A percentile compares a stretch with the other conserved stretches of the same genome.
Conservation (phyloP, 495 filamentous ascomycete genomes). For the Cercophora newfieldiana region DNA sequence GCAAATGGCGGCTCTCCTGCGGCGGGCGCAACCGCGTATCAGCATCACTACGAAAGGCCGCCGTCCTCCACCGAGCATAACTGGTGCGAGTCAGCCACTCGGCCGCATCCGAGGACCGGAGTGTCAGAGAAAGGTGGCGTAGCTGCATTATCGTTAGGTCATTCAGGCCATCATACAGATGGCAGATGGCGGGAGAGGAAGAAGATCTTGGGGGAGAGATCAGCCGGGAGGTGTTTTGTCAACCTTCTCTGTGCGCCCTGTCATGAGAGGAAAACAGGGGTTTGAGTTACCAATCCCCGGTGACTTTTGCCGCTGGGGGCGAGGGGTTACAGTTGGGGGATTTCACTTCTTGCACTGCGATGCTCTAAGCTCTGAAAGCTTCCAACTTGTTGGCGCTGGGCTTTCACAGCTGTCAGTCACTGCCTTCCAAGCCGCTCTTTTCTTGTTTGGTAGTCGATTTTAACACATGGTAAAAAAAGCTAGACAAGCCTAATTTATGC, state of each 20-base stretch:
- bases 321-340: background rate
- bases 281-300: background rate
- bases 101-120: slow-evolving; percentile 9
- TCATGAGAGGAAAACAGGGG: background rate
- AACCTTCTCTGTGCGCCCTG: background rate
- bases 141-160: slow-evolving; percentile 21
- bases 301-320: background rate
- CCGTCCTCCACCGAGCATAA: slow-evolving; percentile 4
- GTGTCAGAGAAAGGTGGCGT: slow-evolving; percentile 12
- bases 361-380: background rate
- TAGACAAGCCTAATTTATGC: slow-evolving; percentile 8
- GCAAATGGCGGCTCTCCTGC: background rate
- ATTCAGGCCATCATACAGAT: slow-evolving; percentile 12
- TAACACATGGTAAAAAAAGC: slow-evolving; percentile 5
- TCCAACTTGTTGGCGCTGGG: background rate
- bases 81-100: slow-evolving; percentile 13
- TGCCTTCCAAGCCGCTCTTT: slow-evolving; percentile 23
- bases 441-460: slow-evolving; percentile 19
- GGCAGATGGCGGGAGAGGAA: slow-evolving; percentile 1
- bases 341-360: background rate
- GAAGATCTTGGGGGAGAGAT: background rate
- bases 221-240: background rate
- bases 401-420: background rate
- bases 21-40: background rate
- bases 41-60: background rate